Evolutionary conservation across 768 basidiomycete genomes (phyloP), one percentile per base, ranked within the genome.

Genomic region (Trametes coccinea): DNA sequence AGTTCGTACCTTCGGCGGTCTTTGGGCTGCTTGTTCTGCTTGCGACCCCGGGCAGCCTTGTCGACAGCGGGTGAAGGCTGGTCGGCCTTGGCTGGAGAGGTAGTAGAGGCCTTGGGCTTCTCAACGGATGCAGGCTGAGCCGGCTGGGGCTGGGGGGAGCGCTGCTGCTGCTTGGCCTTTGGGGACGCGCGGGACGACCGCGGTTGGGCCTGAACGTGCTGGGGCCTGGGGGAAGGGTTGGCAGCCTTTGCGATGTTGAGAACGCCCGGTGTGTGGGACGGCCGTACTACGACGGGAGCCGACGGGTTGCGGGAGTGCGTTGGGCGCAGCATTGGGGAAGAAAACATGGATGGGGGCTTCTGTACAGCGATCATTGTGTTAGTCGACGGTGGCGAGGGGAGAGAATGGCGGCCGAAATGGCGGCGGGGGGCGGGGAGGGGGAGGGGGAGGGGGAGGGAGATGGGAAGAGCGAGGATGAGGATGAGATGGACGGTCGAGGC

Each of bases 211-310:
- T 77, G 77, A n/a, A 70, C 72, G 22, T 70, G 77, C 53, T 77
- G 76, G 30, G 73, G 74, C 47, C 76, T 75, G 6, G 74, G 75
- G 0, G 71, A 63, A 5, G 72, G 69, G 50, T 72, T 69, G 45
- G 65, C 55, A 11, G 85, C 85, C 78, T 85, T 88, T 56, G 87
- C 84, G 52, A 92, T 79, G 50, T 85, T 82, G 53, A 92, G 81
- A 8, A 92, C 80, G 70, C 90, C 90, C 0, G 89, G 90, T 0
- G 84, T 89, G 56, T 81, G 81, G 11, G 90, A 89, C 3, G 90
- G 84, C 71, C 89, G 87, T 62, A 86, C 79, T 67, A 87, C 82
- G 39, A 84, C 80, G 7, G 87, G 86, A 0, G 89, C 89, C 0
- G 89, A 90, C 17, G 89, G 85, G 69, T 85, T 83, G 56, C 90